These are phyloP conservation scores for Quercus gilva DNA, from an alignment of 306 rosid genomes.

Conservation along the genomic window DNA sequence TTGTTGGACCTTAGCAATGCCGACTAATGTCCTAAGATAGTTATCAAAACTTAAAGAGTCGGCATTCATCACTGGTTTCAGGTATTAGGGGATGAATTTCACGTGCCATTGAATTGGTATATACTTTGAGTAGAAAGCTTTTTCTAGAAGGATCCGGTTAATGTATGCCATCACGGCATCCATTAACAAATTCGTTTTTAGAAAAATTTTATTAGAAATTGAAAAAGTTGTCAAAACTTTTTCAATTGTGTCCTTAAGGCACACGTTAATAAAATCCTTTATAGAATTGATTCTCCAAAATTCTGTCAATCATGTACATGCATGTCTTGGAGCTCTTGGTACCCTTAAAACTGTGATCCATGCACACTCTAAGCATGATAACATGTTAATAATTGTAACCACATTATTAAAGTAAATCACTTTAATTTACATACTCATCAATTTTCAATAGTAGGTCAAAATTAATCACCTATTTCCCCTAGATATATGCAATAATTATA, in stretches of 20 bases:
- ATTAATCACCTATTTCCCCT: neutral
- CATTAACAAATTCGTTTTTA: too few relatives aligned
- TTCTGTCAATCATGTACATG: neutral
- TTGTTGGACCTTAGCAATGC: neutral
- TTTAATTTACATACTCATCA: too few relatives aligned
- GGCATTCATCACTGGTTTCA: neutral
- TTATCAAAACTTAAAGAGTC: neutral
- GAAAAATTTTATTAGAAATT: too few relatives aligned
- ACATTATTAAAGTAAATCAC: too few relatives aligned
- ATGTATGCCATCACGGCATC: rapidly evolving
- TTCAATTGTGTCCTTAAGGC: rapidly evolving
- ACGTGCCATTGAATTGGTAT: neutral
- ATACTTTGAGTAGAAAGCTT: neutral
- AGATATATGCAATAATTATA: neutral
- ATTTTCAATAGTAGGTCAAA: too few relatives aligned
- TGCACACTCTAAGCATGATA: too few relatives aligned
- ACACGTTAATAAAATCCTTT: neutral
- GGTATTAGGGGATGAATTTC: neutral
- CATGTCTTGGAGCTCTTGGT: too few relatives aligned
- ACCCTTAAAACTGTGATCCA: too few relatives aligned
- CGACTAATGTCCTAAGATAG: neutral
- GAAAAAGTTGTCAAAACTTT: too few relatives aligned
- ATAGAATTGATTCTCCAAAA: neutral
- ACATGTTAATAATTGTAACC: too few relatives aligned
- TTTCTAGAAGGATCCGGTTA: neutral